Evolutionary conservation across 2,329 filamentous ascomycete genomes (phyloP), one percentile per base, ranked within the genome.

Genomic region (Orbilia ellipsospora): DNA sequence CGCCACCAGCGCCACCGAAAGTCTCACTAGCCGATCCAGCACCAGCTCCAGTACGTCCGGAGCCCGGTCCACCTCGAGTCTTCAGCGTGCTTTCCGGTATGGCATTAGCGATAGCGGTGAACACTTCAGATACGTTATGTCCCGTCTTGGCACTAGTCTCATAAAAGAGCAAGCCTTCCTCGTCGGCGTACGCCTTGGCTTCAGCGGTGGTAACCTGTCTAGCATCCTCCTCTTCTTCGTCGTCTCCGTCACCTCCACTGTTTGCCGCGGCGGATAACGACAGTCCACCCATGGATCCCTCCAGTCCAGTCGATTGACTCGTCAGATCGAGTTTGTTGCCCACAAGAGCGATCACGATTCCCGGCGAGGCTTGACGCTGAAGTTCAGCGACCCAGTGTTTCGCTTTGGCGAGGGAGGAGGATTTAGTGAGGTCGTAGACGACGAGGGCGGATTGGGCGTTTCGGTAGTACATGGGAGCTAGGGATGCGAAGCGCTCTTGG

Each of bases 401-500:
- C 63, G 95, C 95, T 85, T 99, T 98, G 83, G 93, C 89, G 79
- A 99, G 90, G 56, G 93, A 97, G 59, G 93, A 95, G 51, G 94
- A 92, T 84, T 98, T 98, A 77, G 95, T 99, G 80, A 99, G 90
- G 82, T 99, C 94, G 88, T 98, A 99, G 82, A 98, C 94, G 77
- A 99, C 94, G 79, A 99, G 91, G 13, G 95, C 95, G 78, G 94
- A 93, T 85, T 98, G 94, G 61, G 95, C 95, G 83, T 99, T 98
- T 84, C 94, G 93, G 86, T 98, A 98, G 88, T 99, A 99, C 95
- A 98, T 98, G 80, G 94, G 95, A 62, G 95, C 95, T 76, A 98
- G 89, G 61, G 92, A 96, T 80, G 94, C 94, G 82, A 98, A 99
- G 78, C 94, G 92, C 86, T 99, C 94, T 84, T 99, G 94, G 81